phyloP scores from a whole-genome alignment of 768 basidiomycete species.

The Boletus reticuloceps region DNA sequence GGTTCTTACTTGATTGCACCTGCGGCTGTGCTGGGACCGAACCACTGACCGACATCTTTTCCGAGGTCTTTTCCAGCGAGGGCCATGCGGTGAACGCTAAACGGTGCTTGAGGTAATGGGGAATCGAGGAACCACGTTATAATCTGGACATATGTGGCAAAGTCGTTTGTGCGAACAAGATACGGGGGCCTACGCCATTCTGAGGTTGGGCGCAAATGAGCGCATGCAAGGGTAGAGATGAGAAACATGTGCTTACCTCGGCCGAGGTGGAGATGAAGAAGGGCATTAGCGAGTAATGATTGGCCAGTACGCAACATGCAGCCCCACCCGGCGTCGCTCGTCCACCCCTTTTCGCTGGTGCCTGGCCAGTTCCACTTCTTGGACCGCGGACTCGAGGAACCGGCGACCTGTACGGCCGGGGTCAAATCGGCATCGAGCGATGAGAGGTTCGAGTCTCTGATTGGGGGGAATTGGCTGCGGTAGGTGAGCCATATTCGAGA shows the following conservation, averaged over 20 bases:
- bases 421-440: slow-evolving; percentile 39
- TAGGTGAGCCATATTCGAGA: slow-evolving; percentile 92
- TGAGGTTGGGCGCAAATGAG: slow-evolving; percentile 30
- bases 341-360: slow-evolving; percentile 74
- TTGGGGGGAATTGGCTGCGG: slow-evolving; percentile 81
- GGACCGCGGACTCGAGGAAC: slow-evolving; percentile 41
- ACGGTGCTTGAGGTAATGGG: slow-evolving; percentile 79
- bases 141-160: slow-evolving; percentile 87
- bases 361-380: slow-evolving; percentile 64
- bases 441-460: slow-evolving; percentile 58
- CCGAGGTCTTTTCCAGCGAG: slow-evolving; percentile 92
- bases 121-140: slow-evolving; percentile 95
- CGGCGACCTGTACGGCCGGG: slow-evolving; percentile 32
- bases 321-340: slow-evolving; percentile 86
- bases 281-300: slow-evolving; percentile 74
- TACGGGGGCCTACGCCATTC: slow-evolving; percentile 83
- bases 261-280: slow-evolving; percentile 74
- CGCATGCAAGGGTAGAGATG: not conserved
- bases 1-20: slow-evolving; percentile 82
- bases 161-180: slow-evolving; percentile 57
- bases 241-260: slow-evolving; percentile 46
- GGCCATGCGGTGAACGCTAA: slow-evolving; percentile 96
- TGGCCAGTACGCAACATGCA: slow-evolving; percentile 92
- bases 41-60: slow-evolving; percentile 96
- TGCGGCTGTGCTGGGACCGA: slow-evolving; percentile 96